Conservation (phyloP, 306 rosid species). For the Geum urbanum region DNA sequence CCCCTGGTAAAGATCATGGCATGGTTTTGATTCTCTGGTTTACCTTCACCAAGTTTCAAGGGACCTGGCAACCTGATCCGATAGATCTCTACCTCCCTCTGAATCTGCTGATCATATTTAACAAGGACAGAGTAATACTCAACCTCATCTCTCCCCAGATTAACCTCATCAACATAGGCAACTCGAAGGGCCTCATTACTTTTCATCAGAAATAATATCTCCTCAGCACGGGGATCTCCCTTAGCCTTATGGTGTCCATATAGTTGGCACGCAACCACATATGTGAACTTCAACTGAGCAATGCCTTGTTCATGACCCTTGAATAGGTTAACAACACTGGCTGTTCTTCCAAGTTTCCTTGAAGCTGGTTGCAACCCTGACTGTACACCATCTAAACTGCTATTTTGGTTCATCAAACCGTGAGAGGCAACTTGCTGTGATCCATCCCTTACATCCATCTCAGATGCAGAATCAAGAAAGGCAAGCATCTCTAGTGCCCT, state of each 20-base stretch:
- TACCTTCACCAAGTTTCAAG: constrained; percentile 90
- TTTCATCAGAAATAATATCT: constrained; percentile 70
- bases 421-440: constrained; percentile 50
- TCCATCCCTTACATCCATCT: constrained; percentile 55
- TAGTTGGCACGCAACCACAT: constrained; percentile 85
- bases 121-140: constrained; percentile 93
- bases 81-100: constrained; percentile 75
- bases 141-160: constrained; percentile 54
- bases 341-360: constrained; percentile 41
- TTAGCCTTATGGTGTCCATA: constrained; percentile 76
- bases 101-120: constrained; percentile 72
- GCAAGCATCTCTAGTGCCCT: constrained; percentile 85
- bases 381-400: constrained; percentile 37
- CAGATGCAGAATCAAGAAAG: constrained; percentile 84
- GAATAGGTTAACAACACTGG: constrained; percentile 49
- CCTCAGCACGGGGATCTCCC: constrained; percentile 77
- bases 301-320: constrained; percentile 69
- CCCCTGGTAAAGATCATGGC: constrained; percentile 93
- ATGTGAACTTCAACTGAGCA: constrained; percentile 84
- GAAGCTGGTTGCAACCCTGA: constrained; percentile 34
- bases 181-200: constrained; percentile 90
- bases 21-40: constrained; percentile 92
- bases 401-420: constrained; percentile 37
- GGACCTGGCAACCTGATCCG: constrained; percentile 90
- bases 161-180: constrained; percentile 84